A percentile compares a stretch with the other conserved stretches of the same genome.
These are phyloP conservation scores for Rubia occidens DNA, from an alignment of 305 asterid species.

Conservation along the genomic window DNA sequence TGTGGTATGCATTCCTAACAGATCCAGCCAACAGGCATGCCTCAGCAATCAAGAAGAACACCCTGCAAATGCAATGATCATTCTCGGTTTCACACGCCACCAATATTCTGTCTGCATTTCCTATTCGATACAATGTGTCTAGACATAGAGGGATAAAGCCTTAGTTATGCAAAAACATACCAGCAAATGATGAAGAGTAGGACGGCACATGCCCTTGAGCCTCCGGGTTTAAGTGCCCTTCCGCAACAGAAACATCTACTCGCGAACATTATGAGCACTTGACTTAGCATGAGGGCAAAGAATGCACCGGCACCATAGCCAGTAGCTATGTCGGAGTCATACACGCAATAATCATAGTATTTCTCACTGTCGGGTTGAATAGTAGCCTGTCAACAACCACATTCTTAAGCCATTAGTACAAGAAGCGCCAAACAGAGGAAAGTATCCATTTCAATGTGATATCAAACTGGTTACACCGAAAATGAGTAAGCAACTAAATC, in stretches of 20 bases:
- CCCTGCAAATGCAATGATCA: constrained; percentile 38
- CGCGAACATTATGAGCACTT: constrained; percentile 57
- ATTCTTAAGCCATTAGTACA: constrained; percentile 12
- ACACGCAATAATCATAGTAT: constrained; percentile 41
- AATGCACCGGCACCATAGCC: constrained; percentile 91
- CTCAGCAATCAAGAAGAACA: constrained; percentile 72
- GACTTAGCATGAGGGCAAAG: constrained; percentile 68
- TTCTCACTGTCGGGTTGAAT: constrained; percentile 31
- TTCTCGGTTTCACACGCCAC: neutral
- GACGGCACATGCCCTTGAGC: constrained; percentile 85
- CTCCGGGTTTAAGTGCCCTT: constrained; percentile 66
- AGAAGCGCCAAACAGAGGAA: neutral
- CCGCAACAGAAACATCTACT: constrained; percentile 91
- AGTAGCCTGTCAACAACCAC: constrained; percentile 37
- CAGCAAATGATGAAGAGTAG: constrained; percentile 81
- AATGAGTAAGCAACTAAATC: neutral
- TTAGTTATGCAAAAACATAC: constrained; percentile 24
- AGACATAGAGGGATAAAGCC: no score
- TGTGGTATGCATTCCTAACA: constrained; percentile 84
- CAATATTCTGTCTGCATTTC: neutral
- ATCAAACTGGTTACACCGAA: neutral
- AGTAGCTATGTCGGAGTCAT: constrained; percentile 76
- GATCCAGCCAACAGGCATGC: constrained; percentile 84
- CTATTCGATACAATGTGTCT: no score
- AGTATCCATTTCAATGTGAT: neutral